phyloP scores from a whole-genome alignment of 2,329 filamentous ascomycete species.

The Aspergillus sp. region DNA sequence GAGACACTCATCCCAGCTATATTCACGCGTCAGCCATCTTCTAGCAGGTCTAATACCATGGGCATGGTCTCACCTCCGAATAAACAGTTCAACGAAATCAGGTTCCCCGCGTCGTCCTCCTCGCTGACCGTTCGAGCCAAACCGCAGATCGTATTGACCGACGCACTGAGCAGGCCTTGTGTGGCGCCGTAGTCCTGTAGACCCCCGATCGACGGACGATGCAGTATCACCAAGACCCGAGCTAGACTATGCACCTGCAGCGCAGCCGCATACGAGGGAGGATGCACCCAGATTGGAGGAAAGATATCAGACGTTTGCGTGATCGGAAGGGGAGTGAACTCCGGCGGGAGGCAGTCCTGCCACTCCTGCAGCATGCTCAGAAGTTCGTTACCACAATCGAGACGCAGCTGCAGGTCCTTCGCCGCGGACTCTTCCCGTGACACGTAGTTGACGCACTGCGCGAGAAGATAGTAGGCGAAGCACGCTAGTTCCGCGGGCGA shows the following conservation, averaged over 20 bases:
- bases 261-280: conserved; percentile 48
- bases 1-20: conserved; percentile 25
- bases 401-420: conserved; percentile 42
- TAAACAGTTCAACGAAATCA: conserved; percentile 25
- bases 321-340: conserved; percentile 43
- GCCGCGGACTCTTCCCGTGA: conserved; percentile 51
- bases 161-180: conserved; percentile 20
- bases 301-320: conserved; percentile 34
- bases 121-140: conserved; percentile 22
- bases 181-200: conserved; percentile 45
- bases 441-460: conserved; percentile 59
- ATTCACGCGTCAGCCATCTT: not conserved
- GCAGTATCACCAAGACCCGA: conserved; percentile 52
- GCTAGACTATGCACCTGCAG: conserved; percentile 56
- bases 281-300: conserved; percentile 53
- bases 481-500: conserved; percentile 55
- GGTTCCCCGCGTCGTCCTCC: conserved; percentile 18
- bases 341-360: conserved; percentile 42
- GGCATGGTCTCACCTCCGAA: conserved; percentile 21
- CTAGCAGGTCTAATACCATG: not conserved
- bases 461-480: conserved; percentile 55
- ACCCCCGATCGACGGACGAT: conserved; percentile 52
- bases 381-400: conserved; percentile 48
- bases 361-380: conserved; percentile 53
- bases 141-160: conserved; percentile 27